phyloP scores from a whole-genome alignment of 768 basidiomycete species.

The Lentinula sp. region DNA sequence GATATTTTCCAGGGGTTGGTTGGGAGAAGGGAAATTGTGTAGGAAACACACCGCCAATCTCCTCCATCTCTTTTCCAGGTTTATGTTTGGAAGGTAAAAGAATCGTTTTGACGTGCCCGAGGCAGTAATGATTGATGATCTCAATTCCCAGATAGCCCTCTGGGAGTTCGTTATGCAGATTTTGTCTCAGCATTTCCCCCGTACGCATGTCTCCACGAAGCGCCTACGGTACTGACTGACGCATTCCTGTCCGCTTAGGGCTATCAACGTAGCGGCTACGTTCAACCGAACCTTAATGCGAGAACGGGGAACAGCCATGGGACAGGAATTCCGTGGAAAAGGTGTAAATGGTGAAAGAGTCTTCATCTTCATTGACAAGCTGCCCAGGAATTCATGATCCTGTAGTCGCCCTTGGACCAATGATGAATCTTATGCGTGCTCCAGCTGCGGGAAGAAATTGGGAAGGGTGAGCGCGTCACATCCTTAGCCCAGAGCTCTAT shows the following conservation, averaged over 20 bases:
- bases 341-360: conserved; percentile 36
- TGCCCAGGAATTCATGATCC: not conserved
- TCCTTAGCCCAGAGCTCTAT: not conserved
- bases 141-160: conserved; percentile 30
- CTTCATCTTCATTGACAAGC: not conserved
- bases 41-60: conserved; percentile 43
- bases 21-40: conserved; percentile 43
- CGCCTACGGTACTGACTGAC: not conserved
- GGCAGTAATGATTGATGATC: not conserved
- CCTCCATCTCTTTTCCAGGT: conserved; percentile 42
- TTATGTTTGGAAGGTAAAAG: conserved; percentile 41
- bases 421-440: conserved; percentile 36
- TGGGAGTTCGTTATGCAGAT: conserved; percentile 45
- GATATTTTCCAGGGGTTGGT: conserved; percentile 25
- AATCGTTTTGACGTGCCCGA: not conserved
- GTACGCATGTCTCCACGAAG: conserved; percentile 19
- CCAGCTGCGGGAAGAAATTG: conserved; percentile 46
- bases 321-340: conserved; percentile 54
- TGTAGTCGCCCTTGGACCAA: conserved; percentile 37
- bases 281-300: conserved; percentile 53
- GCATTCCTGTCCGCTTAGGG: conserved; percentile 20
- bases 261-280: conserved; percentile 46
- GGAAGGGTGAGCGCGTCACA: conserved; percentile 33
- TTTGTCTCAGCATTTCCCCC: conserved; percentile 43
- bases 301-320: conserved; percentile 49